Evolutionary conservation across 257 asterid species (phyloP), one percentile per base, ranked within the genome.

Genomic region (Coffea canephora): DNA sequence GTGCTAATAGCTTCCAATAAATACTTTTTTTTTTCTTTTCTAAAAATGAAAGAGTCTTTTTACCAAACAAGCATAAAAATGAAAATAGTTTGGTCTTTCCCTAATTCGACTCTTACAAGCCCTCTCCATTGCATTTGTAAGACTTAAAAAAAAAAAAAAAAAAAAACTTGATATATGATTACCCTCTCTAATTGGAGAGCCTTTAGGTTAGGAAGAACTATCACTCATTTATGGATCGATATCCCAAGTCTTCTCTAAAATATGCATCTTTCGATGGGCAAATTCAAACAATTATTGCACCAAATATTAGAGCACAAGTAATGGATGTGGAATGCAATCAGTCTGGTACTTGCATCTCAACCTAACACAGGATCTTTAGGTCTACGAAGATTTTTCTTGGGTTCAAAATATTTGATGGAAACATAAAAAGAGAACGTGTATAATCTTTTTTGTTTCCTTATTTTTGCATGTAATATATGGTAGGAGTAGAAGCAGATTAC

Each of bases 401-500:
- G 11, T n/a, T 62, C 34, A 23, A 62, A 27, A n/a, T 64, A 64
- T n/a, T 25, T 64, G 25, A 62, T 62, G 5, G 6, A 12, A 66
- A 0, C 7, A 31, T 25, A 31, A 31, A 31, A 31, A 67, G 23
- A 34, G 23, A 31, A 34, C 10, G 25, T 68, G 49, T 4, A 36
- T 68, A 68, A 34, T 36, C 25, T 68, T 36, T 36, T 14, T 36
- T 36, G 15, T 34, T 31, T 14, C 10, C 13, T 34, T 16, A 34
- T 18, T 68, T 45, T 45, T 62, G 72, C 72, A 62, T 76, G 71
- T 7, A 55, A 50, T 8, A 55, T 48, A 21, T 36, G 73, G 73
- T 64, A 8, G 45, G 69, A 13, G 45, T 78, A 18, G 76, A 54
- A 69, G 13, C n/a, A 14, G 39, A 69, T 77, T 61, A 57, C 80